Evolutionary conservation across 129 eudicot genomes (phyloP), one percentile per base, ranked within the genome.

Genomic region (Kitagawia praeruptora): DNA sequence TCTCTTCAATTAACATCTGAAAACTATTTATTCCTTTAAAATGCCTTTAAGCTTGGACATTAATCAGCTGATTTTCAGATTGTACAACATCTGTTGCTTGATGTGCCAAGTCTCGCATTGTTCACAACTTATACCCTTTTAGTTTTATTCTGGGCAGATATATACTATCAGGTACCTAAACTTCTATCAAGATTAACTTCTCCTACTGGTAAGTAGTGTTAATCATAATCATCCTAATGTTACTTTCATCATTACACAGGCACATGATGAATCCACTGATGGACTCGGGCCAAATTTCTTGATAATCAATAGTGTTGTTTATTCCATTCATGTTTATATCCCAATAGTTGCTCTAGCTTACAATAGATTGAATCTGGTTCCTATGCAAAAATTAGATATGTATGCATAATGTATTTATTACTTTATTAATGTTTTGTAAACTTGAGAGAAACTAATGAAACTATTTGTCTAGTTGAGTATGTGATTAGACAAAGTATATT

Each of bases 251-350:
- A 77, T 79, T 79, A 80, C 48, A 69, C 77, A 93, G 98, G 96
- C 97, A 79, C 91, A 91, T 74, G 83, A 91, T 54, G 89, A 81
- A 49, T 87, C 97, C 51, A 91, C 96, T 16, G 97, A 93, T 81
- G 88, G 90, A 27, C 87, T 93, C 58, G 83, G 92, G 80, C 96
- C 91, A 72, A 85, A 86, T 80, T 93, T 91, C 89, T 91, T 80
- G 77, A 91, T 86, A 71, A 87, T 93, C 77, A 93, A 93, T 83
- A 90, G 89, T 54, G 78, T 87, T 75, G 87, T 91, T 37, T 93
- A 91, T 81, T 77, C 84, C 23, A 83, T 91, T 87, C 98, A 91
- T 97, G 97, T 93, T 82, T 80, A 82, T 28, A 66, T 13, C 2
- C 18, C 39, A 42, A 15, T 83, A 82, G 21, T 58, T 41, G 12